Evolutionary conservation across 352 stramenopile species (phyloP).

Genomic region (Pythium brachiatum): DNA sequence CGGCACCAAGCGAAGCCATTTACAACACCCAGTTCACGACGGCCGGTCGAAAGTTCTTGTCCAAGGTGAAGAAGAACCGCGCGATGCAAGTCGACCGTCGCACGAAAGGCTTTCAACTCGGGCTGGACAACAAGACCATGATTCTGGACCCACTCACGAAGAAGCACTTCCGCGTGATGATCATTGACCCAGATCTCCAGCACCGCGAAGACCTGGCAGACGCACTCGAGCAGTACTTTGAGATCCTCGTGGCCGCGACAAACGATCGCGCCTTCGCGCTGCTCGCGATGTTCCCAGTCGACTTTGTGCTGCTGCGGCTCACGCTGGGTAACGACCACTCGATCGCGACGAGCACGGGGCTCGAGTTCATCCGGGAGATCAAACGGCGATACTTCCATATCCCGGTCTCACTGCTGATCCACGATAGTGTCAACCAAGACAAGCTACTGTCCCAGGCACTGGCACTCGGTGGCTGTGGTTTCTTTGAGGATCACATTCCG

Average conservation of each 20-base stretch:
- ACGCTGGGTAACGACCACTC: conserved; percentile 60
- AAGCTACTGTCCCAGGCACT: conserved; percentile 54
- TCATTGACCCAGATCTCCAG: conserved; percentile 62
- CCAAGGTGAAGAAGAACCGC: conserved; percentile 75
- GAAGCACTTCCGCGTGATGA: conserved; percentile 61
- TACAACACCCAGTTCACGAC: conserved; percentile 82
- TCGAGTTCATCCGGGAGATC: conserved; percentile 56
- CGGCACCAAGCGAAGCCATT: conserved; percentile 58
- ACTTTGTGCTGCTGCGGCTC: conserved; percentile 55
- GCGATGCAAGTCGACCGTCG: conserved; percentile 70
- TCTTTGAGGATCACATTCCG: conserved; percentile 48
- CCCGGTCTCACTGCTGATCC: conserved; percentile 48
- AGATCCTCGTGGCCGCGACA: conserved; percentile 60
- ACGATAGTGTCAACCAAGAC: conserved; percentile 9
- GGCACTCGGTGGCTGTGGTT: conserved; percentile 58
- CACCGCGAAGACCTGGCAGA: conserved; percentile 64
- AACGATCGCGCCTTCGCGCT: conserved; percentile 63
- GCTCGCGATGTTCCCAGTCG: conserved; percentile 59
- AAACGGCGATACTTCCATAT: conserved; percentile 55
- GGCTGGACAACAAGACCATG: conserved; percentile 42
- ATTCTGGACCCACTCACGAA: conserved; percentile 52
- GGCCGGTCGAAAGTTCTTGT: conserved; percentile 57
- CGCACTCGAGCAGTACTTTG: conserved; percentile 57
- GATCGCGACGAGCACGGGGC: conserved; percentile 40
- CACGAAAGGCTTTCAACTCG: conserved; percentile 58